phyloP scores from a whole-genome alignment of 2,329 filamentous ascomycete species.

The Zarea fungicola region DNA sequence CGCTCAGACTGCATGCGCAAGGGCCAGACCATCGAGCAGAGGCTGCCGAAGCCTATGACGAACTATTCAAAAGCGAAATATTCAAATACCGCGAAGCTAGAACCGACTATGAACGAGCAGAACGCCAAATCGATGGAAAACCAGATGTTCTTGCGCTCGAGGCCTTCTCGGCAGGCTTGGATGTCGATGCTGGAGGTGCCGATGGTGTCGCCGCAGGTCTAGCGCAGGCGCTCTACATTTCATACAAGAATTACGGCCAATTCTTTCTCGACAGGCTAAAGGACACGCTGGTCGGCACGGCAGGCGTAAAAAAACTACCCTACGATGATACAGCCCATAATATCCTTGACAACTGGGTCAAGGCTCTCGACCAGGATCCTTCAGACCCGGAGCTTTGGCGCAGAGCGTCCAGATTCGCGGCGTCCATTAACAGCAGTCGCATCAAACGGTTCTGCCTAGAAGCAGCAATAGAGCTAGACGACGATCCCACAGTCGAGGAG shows the following conservation, averaged over 20 bases:
- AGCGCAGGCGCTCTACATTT: slow-evolving; percentile 84
- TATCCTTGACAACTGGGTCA: slow-evolving; percentile 52
- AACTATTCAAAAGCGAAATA: slow-evolving; percentile 85
- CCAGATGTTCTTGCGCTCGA: slow-evolving; percentile 37
- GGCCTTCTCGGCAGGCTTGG: slow-evolving; percentile 45
- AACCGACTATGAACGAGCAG: slow-evolving; percentile 75
- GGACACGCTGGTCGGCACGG: slow-evolving; percentile 21
- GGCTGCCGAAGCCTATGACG: slow-evolving; percentile 75
- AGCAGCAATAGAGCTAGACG: slow-evolving; percentile 61
- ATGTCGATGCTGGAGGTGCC: slow-evolving; percentile 54
- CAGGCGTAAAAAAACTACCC: slow-evolving; percentile 47
- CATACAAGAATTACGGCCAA: slow-evolving; percentile 93
- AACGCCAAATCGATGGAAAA: slow-evolving; percentile 47
- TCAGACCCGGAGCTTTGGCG: slow-evolving; percentile 65
- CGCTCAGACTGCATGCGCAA: slow-evolving; percentile 86
- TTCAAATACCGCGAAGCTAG: slow-evolving; percentile 85
- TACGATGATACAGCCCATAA: slow-evolving; percentile 32
- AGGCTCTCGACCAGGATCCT: slow-evolving; percentile 58
- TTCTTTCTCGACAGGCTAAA: slow-evolving; percentile 68
- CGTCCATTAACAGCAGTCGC: slow-evolving; percentile 51
- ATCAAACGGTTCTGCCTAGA: slow-evolving; percentile 59
- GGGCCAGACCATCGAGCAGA: slow-evolving; percentile 70
- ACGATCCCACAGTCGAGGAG: slow-evolving; percentile 58
- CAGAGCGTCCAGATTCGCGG: slow-evolving; percentile 51
- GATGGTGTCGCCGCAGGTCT: slow-evolving; percentile 76